phyloP scores from a whole-genome alignment of 768 basidiomycete species.

The Phaeotremella fagi region DNA sequence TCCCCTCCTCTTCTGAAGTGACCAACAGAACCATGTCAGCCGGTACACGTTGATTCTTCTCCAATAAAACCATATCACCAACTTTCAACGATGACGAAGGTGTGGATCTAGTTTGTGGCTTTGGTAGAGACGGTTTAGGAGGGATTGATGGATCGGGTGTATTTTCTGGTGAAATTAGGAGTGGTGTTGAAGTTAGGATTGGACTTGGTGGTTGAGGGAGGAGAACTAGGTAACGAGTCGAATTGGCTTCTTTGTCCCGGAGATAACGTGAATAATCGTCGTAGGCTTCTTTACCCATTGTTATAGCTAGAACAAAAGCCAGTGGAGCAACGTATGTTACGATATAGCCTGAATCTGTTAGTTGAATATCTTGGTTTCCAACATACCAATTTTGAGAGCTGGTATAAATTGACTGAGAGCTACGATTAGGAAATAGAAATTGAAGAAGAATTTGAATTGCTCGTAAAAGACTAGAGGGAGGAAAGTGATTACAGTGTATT shows the following conservation, averaged over 20 bases:
- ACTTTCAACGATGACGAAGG: conserved; percentile 84
- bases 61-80: conserved; percentile 81
- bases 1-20: conserved; percentile 82
- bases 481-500: conserved; percentile 96
- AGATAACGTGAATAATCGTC: conserved; percentile 94
- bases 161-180: conserved; percentile 11
- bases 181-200: conserved; percentile 26
- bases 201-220: conserved; percentile 52
- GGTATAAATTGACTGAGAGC: conserved; percentile 95
- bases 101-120: conserved; percentile 58
- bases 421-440: conserved; percentile 94
- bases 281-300: conserved; percentile 98
- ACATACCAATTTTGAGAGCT: conserved; percentile 85
- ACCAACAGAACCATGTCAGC: conserved; percentile 85
- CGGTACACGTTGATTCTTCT: conserved; percentile 96
- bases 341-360: conserved; percentile 66
- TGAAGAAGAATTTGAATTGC: conserved; percentile 99
- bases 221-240: conserved; percentile 81
- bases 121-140: conserved; percentile 8
- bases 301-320: conserved; percentile 88
- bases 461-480: conserved; percentile 95
- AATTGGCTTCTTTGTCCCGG: conserved; percentile 91
- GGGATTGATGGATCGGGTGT: conserved; percentile 17
- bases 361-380: neutral
- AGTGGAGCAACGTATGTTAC: conserved; percentile 93